Evolutionary conservation across 2,329 filamentous ascomycete genomes (phyloP).

Genomic region (Apiospora aurea): DNA sequence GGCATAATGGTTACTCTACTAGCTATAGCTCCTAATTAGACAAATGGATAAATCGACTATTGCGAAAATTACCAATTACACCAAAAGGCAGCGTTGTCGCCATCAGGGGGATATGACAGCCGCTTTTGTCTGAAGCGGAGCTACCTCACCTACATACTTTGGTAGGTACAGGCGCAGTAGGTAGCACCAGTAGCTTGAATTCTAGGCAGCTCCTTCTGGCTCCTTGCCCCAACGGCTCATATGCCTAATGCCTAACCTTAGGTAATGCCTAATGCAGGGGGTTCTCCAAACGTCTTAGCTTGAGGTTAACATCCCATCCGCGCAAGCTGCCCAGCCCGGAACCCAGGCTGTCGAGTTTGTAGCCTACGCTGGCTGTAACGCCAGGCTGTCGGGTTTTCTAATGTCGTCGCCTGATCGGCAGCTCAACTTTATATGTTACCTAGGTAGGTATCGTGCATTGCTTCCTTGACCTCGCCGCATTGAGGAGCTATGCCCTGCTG

Average conservation of each 20-base stretch:
- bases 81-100: too few relatives aligned
- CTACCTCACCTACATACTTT: too few relatives aligned
- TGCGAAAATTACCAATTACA: too few relatives aligned
- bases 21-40: too few relatives aligned
- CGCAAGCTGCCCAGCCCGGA: constrained; percentile 6
- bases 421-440: background rate
- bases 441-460: background rate
- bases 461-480: background rate
- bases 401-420: constrained; percentile 12
- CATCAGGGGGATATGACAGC: background rate
- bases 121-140: background rate
- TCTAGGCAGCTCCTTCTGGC: background rate
- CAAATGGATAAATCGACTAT: too few relatives aligned
- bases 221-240: constrained; percentile 3
- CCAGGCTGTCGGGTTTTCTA: constrained; percentile 8
- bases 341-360: background rate
- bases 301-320: background rate
- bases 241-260: too few relatives aligned
- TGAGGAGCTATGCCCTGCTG: background rate
- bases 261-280: constrained; percentile 9
- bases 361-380: constrained; percentile 1
- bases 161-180: background rate
- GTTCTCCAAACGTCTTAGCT: background rate
- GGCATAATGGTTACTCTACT: too few relatives aligned
- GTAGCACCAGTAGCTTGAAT: background rate